Evolutionary conservation across 768 basidiomycete species (phyloP), one percentile per base, ranked within the genome.

Genomic region (Boletellus ananas): DNA sequence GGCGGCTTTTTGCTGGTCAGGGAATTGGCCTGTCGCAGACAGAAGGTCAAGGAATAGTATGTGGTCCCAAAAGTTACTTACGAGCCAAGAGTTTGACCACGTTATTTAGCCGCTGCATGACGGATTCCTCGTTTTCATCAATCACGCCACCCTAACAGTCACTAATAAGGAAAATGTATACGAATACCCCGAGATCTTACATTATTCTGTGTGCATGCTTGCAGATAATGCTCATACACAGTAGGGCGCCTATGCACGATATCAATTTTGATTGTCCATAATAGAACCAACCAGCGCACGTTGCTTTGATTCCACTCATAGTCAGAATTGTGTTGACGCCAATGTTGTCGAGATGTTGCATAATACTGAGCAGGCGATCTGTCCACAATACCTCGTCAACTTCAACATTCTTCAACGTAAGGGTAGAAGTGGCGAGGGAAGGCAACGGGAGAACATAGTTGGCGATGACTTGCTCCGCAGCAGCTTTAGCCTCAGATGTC

Each of bases 371-470:
- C 33, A 96, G 65, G 18, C 85, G 75, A 59, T 96, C 93, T 0
- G 89, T 89, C 94, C 94, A 98, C 0, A 79, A 78, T 0, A 70
- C 74, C 60, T 95, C 93, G 54, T 94, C 91, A 3, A 85, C 70
- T 25, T 87, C 86, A 27, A 65, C 67, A 4, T 65, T 75, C 58
- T 67, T 75, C 17, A 66, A 72, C 13, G 73, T 73, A 6, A 78
- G 76, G 6, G 75, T 61, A 0, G 76, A 65, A 21, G 20, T 43
- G 12, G 52, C 41, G 14, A 75, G 65, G 49, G 68, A 69, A 0
- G 94, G 92, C 0, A 94, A 70, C 0, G 95, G 95, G 6, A 97
- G 73, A 44, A 98, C 80, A 54, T 83, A 80, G n/a, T 85, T 78
- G n/a, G 76, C 75, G 1, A 93, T 59, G 17, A 84, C 76, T 41